Evolutionary conservation across 225 moss, liverwort and hornwort genomes (phyloP), one percentile per base, ranked within the genome.

Genomic region (Sphagnum contortum): DNA sequence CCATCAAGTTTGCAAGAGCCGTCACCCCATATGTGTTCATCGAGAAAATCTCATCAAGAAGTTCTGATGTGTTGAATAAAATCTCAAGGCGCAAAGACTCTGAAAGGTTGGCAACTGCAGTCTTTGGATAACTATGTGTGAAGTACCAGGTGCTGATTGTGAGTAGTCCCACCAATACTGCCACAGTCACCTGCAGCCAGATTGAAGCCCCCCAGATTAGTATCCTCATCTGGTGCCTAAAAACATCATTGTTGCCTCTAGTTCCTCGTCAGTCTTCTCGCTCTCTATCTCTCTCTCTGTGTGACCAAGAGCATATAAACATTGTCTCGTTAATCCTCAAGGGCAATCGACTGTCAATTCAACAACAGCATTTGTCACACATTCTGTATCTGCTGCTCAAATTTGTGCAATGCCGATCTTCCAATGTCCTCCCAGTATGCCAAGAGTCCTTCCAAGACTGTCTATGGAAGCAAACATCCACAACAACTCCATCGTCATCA

Each of bases 101-200:
- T 4, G 83, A 76, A 60, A 82, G 74, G 72, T 69, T 75, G 62
- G 79, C 84, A 57, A 82, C 76, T 71, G 76, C 88, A 44, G 83
- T 84, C 77, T 88, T 88, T 5, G 86, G 81, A 63, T 83, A 88
- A 66, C 83, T 86, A 50, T 86, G 86, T n/a, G 86, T 80, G 64
- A 82, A 91, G 66, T 83, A 88, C 86, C 91, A 86, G 49, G 83
- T 80, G 61, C 86, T 81, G 55, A 91, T 78, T 48, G 81, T 76
- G 66, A 91, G 12, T 67, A 82, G 77, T 68, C 81, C 88, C 62
- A 88, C 78, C 57, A 91, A 64, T 65, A 88, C 83, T 74, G 80
- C 75, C 76, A 88, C 83, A 2, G 83, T 84, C 49, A 84, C 80
- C 83, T 84, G 83, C 52, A 6, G 45, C 44, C 3, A 3, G 10